A percentile compares a stretch with the other conserved stretches of the same genome.
Conservation (phyloP, 1,284 basidiomycete genomes). For the Ceratobasidium sp. region DNA sequence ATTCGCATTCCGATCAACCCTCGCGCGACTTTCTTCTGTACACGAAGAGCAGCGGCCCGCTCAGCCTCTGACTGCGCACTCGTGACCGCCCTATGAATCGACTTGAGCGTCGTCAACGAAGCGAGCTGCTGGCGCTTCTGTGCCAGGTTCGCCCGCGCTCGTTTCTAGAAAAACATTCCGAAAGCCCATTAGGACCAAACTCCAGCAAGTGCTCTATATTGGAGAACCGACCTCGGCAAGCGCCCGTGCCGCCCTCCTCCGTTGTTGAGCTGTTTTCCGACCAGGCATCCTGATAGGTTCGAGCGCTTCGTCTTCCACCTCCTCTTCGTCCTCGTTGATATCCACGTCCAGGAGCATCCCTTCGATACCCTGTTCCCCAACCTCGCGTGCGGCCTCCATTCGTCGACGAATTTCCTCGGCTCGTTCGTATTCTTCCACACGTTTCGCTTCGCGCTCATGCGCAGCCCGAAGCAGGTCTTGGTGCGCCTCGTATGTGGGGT, state of each 20-base stretch:
- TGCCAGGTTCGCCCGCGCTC: constrained; percentile 63
- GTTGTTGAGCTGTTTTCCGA: constrained; percentile 79
- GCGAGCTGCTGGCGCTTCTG: constrained; percentile 65
- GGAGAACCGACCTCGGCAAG: constrained; percentile 63
- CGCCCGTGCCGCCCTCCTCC: constrained; percentile 65
- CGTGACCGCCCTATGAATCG: constrained; percentile 58
- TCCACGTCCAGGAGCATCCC: constrained; percentile 70
- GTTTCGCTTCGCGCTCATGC: constrained; percentile 69
- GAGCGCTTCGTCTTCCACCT: constrained; percentile 49
- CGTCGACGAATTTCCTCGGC: constrained; percentile 49
- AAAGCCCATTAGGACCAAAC: not conserved
- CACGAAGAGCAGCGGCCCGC: constrained; percentile 55
- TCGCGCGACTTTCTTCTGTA: constrained; percentile 56
- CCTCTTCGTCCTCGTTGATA: constrained; percentile 53
- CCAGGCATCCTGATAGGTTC: constrained; percentile 55
- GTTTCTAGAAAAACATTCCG: constrained; percentile 58
- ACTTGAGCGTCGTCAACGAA: constrained; percentile 62
- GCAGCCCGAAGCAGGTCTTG: constrained; percentile 77
- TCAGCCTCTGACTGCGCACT: constrained; percentile 55
- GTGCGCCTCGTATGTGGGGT: constrained; percentile 82
- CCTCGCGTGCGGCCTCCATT: constrained; percentile 60
- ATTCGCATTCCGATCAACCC: constrained; percentile 74
- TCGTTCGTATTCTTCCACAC: constrained; percentile 62
- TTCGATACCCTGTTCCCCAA: constrained; percentile 46
- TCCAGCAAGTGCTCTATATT: constrained; percentile 24